Evolutionary conservation across 225 moss, liverwort and hornwort genomes (phyloP).

Genomic region (Sphagnum tenellum): DNA sequence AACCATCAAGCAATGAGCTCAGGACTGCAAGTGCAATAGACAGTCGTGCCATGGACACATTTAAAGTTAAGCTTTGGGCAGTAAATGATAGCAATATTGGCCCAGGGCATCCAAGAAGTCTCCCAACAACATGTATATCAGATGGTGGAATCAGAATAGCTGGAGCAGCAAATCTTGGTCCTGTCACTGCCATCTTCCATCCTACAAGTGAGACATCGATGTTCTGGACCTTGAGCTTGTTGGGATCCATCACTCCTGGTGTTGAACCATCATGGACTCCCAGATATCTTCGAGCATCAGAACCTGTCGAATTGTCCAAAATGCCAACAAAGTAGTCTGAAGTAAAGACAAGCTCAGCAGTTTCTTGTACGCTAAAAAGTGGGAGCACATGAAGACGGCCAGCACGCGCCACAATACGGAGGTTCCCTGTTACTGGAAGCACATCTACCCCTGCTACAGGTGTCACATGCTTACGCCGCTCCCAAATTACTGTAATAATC

Average conservation of each 20-base stretch:
- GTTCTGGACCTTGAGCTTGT: constrained; percentile 9
- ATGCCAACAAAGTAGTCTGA: constrained; percentile 11
- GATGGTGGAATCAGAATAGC: constrained; percentile 7
- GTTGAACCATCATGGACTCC: constrained; percentile 12
- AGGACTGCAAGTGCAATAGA: constrained; percentile 1
- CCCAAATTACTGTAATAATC: constrained; percentile 11
- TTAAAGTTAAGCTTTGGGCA: constrained; percentile 3
- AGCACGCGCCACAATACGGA: constrained; percentile 11
- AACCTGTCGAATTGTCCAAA: constrained; percentile 5
- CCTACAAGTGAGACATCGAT: constrained; percentile 8
- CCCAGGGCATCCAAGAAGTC: constrained; percentile 12
- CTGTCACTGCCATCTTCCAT: constrained; percentile 5
- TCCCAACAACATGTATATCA: constrained; percentile 9
- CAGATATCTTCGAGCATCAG: constrained; percentile 9
- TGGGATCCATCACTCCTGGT: constrained; percentile 8
- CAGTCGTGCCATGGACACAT: constrained; percentile 4
- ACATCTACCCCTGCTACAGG: constrained; percentile 9
- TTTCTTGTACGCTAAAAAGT: not conserved
- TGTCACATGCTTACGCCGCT: constrained; percentile 6
- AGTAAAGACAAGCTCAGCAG: not conserved
- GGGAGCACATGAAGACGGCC: constrained; percentile 6
- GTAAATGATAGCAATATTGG: constrained; percentile 8
- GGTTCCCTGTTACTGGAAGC: constrained; percentile 8
- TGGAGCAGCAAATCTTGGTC: constrained; percentile 2
- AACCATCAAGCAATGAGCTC: constrained; percentile 4